A percentile compares a stretch with the other conserved stretches of the same genome.
Evolutionary conservation across 2,329 filamentous ascomycete genomes (phyloP).

Genomic region (Pseudogymnoascus sp.): DNA sequence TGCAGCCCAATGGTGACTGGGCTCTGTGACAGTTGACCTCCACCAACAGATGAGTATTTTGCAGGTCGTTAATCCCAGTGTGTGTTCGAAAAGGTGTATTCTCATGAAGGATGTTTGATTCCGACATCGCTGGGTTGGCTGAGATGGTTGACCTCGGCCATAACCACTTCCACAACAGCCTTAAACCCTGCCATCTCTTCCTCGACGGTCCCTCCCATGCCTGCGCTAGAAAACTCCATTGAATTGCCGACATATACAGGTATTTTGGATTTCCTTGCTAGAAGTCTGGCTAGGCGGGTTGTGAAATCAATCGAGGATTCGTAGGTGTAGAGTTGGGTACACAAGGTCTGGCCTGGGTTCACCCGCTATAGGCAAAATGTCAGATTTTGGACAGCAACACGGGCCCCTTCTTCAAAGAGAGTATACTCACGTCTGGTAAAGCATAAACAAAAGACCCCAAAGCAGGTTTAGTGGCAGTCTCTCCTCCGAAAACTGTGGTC

Average conservation of each 20-base stretch:
- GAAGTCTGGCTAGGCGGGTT: slow-evolving; percentile 70
- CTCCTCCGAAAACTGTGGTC: slow-evolving; percentile 48
- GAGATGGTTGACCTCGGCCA: slow-evolving; percentile 39
- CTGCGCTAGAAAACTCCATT: slow-evolving; percentile 64
- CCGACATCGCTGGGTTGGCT: not conserved
- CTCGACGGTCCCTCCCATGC: slow-evolving; percentile 72
- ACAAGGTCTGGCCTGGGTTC: slow-evolving; percentile 53
- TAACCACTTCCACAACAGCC: slow-evolving; percentile 62
- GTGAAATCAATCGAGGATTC: slow-evolving; percentile 79
- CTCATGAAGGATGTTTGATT: not conserved
- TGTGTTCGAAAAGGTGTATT: not conserved
- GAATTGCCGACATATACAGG: slow-evolving; percentile 91
- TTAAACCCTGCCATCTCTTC: slow-evolving; percentile 90
- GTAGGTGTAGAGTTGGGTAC: slow-evolving; percentile 69
- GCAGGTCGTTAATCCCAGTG: not conserved
- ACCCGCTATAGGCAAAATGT: slow-evolving; percentile 20
- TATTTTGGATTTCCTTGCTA: slow-evolving; percentile 62
- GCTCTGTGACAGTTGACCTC: not conserved
- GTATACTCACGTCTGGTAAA: slow-evolving; percentile 66
- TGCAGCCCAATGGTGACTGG: not conserved
- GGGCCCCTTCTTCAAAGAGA: not conserved
- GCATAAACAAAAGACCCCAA: slow-evolving; percentile 93
- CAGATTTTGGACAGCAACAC: slow-evolving; percentile 8
- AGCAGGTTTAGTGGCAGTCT: slow-evolving; percentile 40
- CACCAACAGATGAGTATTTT: not conserved